These are phyloP conservation scores for Talaromyces sp. DNA, from an alignment of 2,329 filamentous ascomycete genomes.

Conservation along the genomic window DNA sequence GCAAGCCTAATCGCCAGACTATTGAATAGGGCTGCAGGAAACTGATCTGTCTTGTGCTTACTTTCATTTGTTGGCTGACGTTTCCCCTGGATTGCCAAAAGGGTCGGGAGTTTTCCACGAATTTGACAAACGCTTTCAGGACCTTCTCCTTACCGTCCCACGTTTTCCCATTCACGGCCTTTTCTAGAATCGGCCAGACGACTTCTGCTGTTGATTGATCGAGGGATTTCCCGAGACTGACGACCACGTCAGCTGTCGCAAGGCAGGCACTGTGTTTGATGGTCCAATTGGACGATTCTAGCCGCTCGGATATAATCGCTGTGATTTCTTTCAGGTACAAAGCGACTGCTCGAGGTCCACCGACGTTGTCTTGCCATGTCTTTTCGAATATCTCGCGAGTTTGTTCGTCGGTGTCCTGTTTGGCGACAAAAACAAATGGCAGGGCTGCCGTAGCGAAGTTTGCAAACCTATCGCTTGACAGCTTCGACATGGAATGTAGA, in stretches of 20 bases:
- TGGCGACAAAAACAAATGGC: slow-evolving; percentile 83
- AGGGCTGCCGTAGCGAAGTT: slow-evolving; percentile 70
- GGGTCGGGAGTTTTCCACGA: slow-evolving; percentile 62
- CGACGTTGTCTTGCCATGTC: slow-evolving; percentile 88
- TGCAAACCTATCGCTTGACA: slow-evolving; percentile 84
- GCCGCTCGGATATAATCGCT: slow-evolving; percentile 60
- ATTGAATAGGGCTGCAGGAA: slow-evolving; percentile 8
- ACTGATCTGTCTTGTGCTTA: slow-evolving; percentile 29
- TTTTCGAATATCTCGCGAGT: slow-evolving; percentile 76
- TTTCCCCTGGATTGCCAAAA: slow-evolving; percentile 59
- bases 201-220: slow-evolving; percentile 57
- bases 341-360: slow-evolving; percentile 74
- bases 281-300: slow-evolving; percentile 82
- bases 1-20: not conserved
- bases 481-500: slow-evolving; percentile 76
- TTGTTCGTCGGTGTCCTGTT: slow-evolving; percentile 79
- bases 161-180: slow-evolving; percentile 79
- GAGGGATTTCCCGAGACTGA: slow-evolving; percentile 58
- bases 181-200: slow-evolving; percentile 82
- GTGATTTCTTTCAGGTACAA: slow-evolving; percentile 84
- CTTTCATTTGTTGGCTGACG: slow-evolving; percentile 66
- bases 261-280: slow-evolving; percentile 86
- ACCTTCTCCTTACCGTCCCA: slow-evolving; percentile 90
- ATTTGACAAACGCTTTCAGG: slow-evolving; percentile 72
- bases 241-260: slow-evolving; percentile 70